Percentiles rank a stretch among this genome's conserved stretches.
phyloP scores from a whole-genome alignment of 2,329 filamentous ascomycete species.

The Cercospora nicotianae region DNA sequence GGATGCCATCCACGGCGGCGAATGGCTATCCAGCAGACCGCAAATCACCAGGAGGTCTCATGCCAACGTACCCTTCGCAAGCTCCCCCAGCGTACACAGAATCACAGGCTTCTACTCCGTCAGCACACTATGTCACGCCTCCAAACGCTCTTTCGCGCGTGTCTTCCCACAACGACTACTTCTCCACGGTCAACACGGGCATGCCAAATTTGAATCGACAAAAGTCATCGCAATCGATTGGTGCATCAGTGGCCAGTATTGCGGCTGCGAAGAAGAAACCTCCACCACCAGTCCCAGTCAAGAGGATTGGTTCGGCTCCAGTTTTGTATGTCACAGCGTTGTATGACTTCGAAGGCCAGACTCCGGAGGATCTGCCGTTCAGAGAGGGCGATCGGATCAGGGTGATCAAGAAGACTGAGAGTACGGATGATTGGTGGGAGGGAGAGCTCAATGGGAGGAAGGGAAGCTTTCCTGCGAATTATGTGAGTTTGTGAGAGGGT shows the following conservation, averaged over 20 bases:
- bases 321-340: conserved; percentile 58
- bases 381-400: conserved; percentile 74
- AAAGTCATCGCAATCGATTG: conserved; percentile 35
- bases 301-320: conserved; percentile 53
- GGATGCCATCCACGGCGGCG: conserved; percentile 22
- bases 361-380: conserved; percentile 70
- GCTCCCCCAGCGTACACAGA: conserved; percentile 28
- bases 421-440: conserved; percentile 85
- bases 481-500: conserved; percentile 48
- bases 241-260: conserved; percentile 35
- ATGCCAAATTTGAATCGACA: conserved; percentile 20
- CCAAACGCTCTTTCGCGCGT: conserved; percentile 24
- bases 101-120: conserved; percentile 34
- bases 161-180: conserved; percentile 33
- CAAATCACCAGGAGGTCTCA: conserved; percentile 21
- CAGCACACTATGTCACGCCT: conserved; percentile 38
- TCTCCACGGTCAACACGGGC: conserved; percentile 25
- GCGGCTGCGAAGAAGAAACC: conserved; percentile 67
- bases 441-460: conserved; percentile 68
- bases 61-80: conserved; percentile 17
- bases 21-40: conserved; percentile 27
- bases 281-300: conserved; percentile 69
- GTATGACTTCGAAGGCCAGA: conserved; percentile 72
- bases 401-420: conserved; percentile 75
- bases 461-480: conserved; percentile 82